Percentiles rank a stretch among this genome's conserved stretches.
phyloP scores from a whole-genome alignment of 1,284 basidiomycete species.

The Ceratobasidium theobromae region DNA sequence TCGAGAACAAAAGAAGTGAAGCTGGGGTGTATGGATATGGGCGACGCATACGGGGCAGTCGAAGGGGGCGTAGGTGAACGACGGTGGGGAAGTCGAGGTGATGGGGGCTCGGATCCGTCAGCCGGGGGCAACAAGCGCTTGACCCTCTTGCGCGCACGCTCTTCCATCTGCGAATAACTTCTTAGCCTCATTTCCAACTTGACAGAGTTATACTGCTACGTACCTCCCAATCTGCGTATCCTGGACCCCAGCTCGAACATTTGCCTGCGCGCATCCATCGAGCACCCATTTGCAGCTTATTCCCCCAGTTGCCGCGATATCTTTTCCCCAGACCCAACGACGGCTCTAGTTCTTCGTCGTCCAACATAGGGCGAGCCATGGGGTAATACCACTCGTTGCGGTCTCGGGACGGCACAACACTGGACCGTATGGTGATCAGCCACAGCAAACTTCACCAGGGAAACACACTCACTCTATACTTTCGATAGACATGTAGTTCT shows the following conservation, averaged over 20 bases:
- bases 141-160: slow-evolving; percentile 74
- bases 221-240: slow-evolving; percentile 80
- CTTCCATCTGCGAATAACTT: slow-evolving; percentile 60
- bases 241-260: slow-evolving; percentile 73
- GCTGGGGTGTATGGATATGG: slow-evolving; percentile 62
- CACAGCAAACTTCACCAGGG: background rate
- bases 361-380: slow-evolving; percentile 42
- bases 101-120: slow-evolving; percentile 47
- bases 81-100: slow-evolving; percentile 48
- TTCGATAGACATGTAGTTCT: background rate
- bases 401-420: slow-evolving; percentile 47
- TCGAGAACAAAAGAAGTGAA: slow-evolving; percentile 83
- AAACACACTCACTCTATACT: slow-evolving; percentile 13
- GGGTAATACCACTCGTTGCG: slow-evolving; percentile 78
- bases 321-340: slow-evolving; percentile 47
- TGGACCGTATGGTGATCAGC: background rate
- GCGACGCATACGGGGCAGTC: slow-evolving; percentile 66
- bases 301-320: slow-evolving; percentile 71
- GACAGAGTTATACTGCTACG: slow-evolving; percentile 38
- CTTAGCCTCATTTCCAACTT: no score
- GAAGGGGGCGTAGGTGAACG: slow-evolving; percentile 51
- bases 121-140: slow-evolving; percentile 59
- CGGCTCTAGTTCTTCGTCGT: slow-evolving; percentile 56
- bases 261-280: slow-evolving; percentile 77
- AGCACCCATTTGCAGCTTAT: slow-evolving; percentile 64